These are phyloP conservation scores for Trichoderma pleuroti DNA, from an alignment of 2,329 filamentous ascomycete genomes.

Conservation along the genomic window DNA sequence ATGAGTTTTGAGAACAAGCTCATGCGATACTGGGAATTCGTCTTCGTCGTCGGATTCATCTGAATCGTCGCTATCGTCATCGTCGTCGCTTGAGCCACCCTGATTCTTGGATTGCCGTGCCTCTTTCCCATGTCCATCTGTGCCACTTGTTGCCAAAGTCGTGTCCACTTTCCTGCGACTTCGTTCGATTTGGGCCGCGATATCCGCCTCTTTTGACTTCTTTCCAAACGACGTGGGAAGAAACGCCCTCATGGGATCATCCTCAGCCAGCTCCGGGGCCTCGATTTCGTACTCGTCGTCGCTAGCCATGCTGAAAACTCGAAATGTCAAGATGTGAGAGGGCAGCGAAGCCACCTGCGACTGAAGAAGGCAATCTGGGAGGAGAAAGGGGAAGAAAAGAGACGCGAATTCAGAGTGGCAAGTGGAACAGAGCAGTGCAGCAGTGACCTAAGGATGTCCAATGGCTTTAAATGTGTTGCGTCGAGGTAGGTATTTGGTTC, in stretches of 20 bases:
- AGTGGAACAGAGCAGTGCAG: background rate
- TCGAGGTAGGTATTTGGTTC: background rate
- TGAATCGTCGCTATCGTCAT: slow-evolving; percentile 45
- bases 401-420: slow-evolving; percentile 19
- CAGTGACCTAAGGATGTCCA: background rate
- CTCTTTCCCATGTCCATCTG: slow-evolving; percentile 20
- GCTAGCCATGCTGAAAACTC: slow-evolving; percentile 49
- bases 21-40: slow-evolving; percentile 88
- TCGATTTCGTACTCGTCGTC: slow-evolving; percentile 59
- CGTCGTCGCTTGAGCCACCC: slow-evolving; percentile 40
- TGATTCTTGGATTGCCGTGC: slow-evolving; percentile 22
- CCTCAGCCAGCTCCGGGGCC: slow-evolving; percentile 49
- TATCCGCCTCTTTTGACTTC: slow-evolving; percentile 67
- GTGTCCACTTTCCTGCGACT: slow-evolving; percentile 57
- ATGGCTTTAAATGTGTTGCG: background rate
- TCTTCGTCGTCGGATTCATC: slow-evolving; percentile 71
- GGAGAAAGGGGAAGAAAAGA: slow-evolving; percentile 9
- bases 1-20: slow-evolving; percentile 89
- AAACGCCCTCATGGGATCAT: slow-evolving; percentile 72
- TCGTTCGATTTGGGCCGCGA: slow-evolving; percentile 76
- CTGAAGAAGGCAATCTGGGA: background rate
- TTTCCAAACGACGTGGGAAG: slow-evolving; percentile 84
- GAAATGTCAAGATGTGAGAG: slow-evolving; percentile 15
- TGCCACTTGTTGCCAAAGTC: slow-evolving; percentile 1
- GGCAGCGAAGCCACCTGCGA: background rate